phyloP scores from a whole-genome alignment of 768 basidiomycete species.

The Pleurotus cornucopiae region DNA sequence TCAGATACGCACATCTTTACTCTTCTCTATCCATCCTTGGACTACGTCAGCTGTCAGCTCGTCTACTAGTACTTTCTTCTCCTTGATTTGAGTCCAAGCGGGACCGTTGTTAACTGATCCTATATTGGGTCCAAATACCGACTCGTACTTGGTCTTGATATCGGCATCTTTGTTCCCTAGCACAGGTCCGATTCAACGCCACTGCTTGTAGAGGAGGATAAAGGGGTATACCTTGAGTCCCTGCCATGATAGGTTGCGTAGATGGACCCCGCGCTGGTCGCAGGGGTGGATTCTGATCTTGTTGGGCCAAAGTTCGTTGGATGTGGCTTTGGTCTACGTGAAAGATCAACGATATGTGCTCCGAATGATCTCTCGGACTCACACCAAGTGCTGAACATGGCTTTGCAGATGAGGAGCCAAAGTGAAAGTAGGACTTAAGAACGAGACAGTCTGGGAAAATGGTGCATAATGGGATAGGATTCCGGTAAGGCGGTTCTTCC shows the following conservation, averaged over 20 bases:
- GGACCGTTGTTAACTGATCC: conserved; percentile 70
- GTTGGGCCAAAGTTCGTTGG: background rate
- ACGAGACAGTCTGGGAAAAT: background rate
- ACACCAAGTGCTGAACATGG: conserved; percentile 8
- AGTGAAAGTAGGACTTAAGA: background rate
- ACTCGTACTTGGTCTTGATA: conserved; percentile 67
- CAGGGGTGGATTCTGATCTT: background rate
- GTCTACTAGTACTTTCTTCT: conserved; percentile 62
- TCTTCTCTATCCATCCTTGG: conserved; percentile 79
- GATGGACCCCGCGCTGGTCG: background rate
- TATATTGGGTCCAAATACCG: conserved; percentile 89
- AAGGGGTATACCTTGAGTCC: background rate
- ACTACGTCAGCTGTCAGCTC: conserved; percentile 81
- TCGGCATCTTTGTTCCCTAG: conserved; percentile 18
- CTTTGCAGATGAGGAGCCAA: background rate
- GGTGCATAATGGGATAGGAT: conserved; percentile 1
- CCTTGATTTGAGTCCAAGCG: conserved; percentile 60
- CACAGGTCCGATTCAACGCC: background rate
- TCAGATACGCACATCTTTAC: conserved; percentile 65
- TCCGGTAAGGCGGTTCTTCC: background rate
- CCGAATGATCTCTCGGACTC: background rate
- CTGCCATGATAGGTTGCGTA: background rate
- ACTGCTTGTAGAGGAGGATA: background rate
- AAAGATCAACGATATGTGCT: background rate
- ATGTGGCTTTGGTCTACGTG: conserved; percentile 5